Percentiles rank a stretch among this genome's conserved stretches.
phyloP scores from a whole-genome alignment of 2,329 filamentous ascomycete species.

The Sarocladium brachiariae region DNA sequence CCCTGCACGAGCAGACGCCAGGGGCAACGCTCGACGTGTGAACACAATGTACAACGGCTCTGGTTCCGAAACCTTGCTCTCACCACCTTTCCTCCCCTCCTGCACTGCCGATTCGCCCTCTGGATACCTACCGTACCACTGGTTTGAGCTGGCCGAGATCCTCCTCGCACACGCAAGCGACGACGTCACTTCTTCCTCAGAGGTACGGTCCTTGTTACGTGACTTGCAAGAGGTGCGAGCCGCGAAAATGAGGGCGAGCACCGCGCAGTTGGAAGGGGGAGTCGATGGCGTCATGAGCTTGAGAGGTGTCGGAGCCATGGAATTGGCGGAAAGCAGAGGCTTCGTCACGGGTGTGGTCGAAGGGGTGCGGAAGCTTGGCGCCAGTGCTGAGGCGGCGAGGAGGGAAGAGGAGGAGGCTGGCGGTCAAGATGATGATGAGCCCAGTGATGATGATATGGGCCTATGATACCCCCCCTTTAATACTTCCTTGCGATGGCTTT shows the following conservation, averaged over 20 bases:
- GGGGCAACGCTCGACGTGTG: constrained; percentile 33
- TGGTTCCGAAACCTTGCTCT: constrained; percentile 32
- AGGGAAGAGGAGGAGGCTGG: constrained; percentile 65
- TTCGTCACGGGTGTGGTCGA: constrained; percentile 85
- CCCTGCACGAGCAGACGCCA: constrained; percentile 43
- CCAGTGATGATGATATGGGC: constrained; percentile 49
- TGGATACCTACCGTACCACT: constrained; percentile 82
- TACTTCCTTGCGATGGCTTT: no score
- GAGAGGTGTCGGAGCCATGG: constrained; percentile 82
- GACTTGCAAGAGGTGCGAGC: constrained; percentile 83
- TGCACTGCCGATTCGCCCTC: constrained; percentile 64
- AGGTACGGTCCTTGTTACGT: constrained; percentile 66
- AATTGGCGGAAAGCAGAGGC: constrained; percentile 77
- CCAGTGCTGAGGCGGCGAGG: constrained; percentile 69
- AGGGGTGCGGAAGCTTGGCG: constrained; percentile 75
- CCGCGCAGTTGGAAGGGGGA: constrained; percentile 62
- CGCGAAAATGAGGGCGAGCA: constrained; percentile 76
- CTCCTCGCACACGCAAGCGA: constrained; percentile 79
- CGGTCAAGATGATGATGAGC: constrained; percentile 56
- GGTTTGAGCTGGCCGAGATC: constrained; percentile 85
- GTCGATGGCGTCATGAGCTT: constrained; percentile 64
- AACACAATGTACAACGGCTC: constrained; percentile 15
- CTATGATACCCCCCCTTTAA: constrained; percentile 22
- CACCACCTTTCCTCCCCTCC: constrained; percentile 72
- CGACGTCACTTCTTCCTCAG: constrained; percentile 68